Base-by-base conservation (phyloP, 176 grass and related monocot genomes). In the Zea luxurians region DNA sequence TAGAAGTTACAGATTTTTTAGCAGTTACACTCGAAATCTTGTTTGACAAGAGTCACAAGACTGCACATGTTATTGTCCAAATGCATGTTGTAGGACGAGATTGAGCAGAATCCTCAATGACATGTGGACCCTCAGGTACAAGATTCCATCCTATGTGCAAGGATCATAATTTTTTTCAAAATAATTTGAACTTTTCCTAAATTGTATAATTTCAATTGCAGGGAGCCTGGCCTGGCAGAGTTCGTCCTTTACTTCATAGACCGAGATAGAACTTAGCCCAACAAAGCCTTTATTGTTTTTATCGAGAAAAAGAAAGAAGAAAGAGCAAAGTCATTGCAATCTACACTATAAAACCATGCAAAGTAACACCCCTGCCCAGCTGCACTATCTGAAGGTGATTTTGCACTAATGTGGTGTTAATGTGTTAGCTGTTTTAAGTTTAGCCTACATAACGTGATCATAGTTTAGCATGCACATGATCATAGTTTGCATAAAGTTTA, bases 111-210 rank as follows among this genome's bases (percentile, higher is more conserved):
- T 15, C 7, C 47, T 50, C 7, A 37, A 46, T 64, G 16, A 15
- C 68, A 66, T 55, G 83, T 34, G 9, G 66, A 37, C 10, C 8
- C 35, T 77, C 8, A 6, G 77, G 2, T 20, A 42, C 10, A 71
- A 11, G 18, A 84, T 52, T 70, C 48, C 35, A 77, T 77, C n/a
- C 76, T 41, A 73, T 78, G 52, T 55, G 60, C 35, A 70, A 54
- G 10, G 50, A 54, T 47, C 4, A 43, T 37, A 40, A 34, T 81
- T n/a, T n/a, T 68, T 49, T 54, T 53, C 55, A 76, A 83, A 67
- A 34, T 61, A 65, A 7, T 45, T 44, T 16, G 2, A 57, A 70
- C 41, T 69, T 64, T 57, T 54, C 53, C 46, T n/a, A n/a, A n/a
- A n/a, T n/a, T n/a, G n/a, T n/a, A n/a, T n/a, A n/a, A n/a, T n/a